These are phyloP conservation scores for Termitomyces bulborhizus DNA, from an alignment of 768 basidiomycete genomes.

Conservation along the genomic window DNA sequence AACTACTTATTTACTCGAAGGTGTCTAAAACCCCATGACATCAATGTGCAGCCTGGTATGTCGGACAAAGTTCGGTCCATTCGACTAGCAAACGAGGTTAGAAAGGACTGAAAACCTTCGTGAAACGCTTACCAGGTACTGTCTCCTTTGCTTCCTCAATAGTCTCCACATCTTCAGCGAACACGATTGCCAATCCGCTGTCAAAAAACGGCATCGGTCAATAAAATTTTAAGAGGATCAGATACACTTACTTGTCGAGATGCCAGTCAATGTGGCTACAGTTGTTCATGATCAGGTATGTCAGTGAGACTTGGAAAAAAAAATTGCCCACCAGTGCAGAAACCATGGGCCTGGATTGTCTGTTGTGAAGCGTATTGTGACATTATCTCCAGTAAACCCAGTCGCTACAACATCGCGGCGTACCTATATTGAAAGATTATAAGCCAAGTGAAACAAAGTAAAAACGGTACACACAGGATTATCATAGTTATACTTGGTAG, in stretches of 20 bases:
- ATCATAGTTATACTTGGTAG: constrained; percentile 25
- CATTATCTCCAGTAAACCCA: constrained; percentile 15
- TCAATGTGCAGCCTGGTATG: background rate
- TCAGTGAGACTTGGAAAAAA: background rate
- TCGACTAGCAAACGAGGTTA: background rate
- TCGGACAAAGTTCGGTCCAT: constrained; percentile 32
- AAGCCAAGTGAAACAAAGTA: no score
- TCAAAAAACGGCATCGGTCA: background rate
- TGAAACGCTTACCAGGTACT: background rate
- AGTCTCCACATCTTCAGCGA: constrained; percentile 20
- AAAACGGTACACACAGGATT: constrained; percentile 30
- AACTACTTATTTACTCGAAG: no score
- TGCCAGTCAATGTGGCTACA: constrained; percentile 6
- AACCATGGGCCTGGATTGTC: constrained; percentile 31
- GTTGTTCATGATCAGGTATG: background rate
- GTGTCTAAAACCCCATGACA: no score
- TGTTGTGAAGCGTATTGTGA: constrained; percentile 34
- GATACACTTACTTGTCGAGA: background rate
- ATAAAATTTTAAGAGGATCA: background rate
- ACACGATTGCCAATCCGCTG: background rate
- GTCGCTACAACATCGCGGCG: constrained; percentile 20
- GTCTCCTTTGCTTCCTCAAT: background rate
- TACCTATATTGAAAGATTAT: background rate
- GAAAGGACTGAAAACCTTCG: background rate
- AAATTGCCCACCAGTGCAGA: constrained; percentile 1